A percentile compares a stretch with the other conserved stretches of the same genome.
These are phyloP conservation scores for Capronia coronata DNA, from an alignment of 2,329 filamentous ascomycete species.

Conservation along the genomic window DNA sequence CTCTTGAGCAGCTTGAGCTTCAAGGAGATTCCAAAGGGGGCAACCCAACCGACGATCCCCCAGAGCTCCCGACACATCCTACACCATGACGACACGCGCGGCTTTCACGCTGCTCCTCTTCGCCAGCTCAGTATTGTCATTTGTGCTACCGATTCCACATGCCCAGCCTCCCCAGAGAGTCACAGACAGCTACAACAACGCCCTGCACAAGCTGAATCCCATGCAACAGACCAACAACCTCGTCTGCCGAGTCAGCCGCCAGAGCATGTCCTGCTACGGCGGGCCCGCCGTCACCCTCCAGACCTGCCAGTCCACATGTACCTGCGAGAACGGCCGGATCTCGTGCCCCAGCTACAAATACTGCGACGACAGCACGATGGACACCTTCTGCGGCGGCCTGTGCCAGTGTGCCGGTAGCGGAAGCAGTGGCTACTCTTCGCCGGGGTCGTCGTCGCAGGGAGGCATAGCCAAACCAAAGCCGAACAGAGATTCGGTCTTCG, in stretches of 20 bases:
- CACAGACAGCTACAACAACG: background rate
- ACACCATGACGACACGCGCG: background rate
- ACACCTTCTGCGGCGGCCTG: conserved; percentile 13
- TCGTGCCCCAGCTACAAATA: conserved; percentile 12
- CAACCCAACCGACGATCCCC: too few relatives aligned
- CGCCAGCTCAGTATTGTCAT: conserved; percentile 1
- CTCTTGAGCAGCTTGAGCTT: too few relatives aligned
- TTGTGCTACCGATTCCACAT: background rate
- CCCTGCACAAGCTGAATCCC: conserved; percentile 3
- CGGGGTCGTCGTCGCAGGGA: too few relatives aligned
- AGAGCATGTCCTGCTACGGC: conserved; percentile 16
- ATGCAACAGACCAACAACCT: conserved; percentile 5
- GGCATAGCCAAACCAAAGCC: background rate
- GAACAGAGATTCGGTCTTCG: background rate
- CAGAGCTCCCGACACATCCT: too few relatives aligned
- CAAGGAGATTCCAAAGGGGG: too few relatives aligned
- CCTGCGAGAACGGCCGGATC: conserved; percentile 11
- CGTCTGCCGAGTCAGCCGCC: conserved; percentile 5
- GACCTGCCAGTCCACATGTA: conserved; percentile 4
- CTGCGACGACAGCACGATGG: conserved; percentile 15
- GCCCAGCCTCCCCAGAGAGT: background rate
- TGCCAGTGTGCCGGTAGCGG: conserved; percentile 9
- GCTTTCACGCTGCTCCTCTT: conserved; percentile 1
- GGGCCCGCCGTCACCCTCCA: conserved; percentile 2
- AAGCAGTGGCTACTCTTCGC: background rate